These are phyloP conservation scores for Zychaea mexicana DNA, from an alignment of 371 early-diverging fungal species.

Conservation along the genomic window DNA sequence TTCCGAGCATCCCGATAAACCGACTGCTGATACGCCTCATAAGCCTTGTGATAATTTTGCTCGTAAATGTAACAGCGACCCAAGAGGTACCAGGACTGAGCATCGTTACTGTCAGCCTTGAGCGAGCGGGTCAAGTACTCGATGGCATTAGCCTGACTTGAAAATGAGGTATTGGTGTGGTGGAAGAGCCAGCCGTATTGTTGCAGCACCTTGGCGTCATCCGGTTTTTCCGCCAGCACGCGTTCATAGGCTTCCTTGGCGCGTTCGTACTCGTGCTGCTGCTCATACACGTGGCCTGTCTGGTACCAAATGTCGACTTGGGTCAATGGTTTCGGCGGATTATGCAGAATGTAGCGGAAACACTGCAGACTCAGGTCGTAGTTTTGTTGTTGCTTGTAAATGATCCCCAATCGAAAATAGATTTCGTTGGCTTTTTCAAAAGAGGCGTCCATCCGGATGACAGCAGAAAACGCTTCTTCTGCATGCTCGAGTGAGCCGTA, in stretches of 20 bases:
- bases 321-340: conserved; percentile 91
- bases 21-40: conserved; percentile 98
- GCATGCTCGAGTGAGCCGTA: conserved; percentile 96
- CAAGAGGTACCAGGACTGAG: conserved; percentile 94
- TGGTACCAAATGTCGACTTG: conserved; percentile 97
- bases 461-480: conserved; percentile 95
- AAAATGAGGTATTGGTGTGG: conserved; percentile 76
- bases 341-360: conserved; percentile 88
- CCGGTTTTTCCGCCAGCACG: conserved; percentile 85
- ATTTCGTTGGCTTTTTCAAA: conserved; percentile 97
- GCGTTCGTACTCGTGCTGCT: conserved; percentile 81
- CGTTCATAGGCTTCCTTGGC: conserved; percentile 95
- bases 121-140: conserved; percentile 81
- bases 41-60: conserved; percentile 93
- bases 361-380: conserved; percentile 86
- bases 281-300: conserved; percentile 96
- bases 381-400: conserved; percentile 95
- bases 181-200: conserved; percentile 97
- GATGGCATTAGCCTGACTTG: conserved; percentile 85
- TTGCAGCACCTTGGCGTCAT: conserved; percentile 94
- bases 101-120: conserved; percentile 85
- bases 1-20: conserved; percentile 94
- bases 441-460: conserved; percentile 82
- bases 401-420: conserved; percentile 97
- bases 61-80: conserved; percentile 97